phyloP scores from a whole-genome alignment of 257 asterid species.

The Solanum appendiculatum region DNA sequence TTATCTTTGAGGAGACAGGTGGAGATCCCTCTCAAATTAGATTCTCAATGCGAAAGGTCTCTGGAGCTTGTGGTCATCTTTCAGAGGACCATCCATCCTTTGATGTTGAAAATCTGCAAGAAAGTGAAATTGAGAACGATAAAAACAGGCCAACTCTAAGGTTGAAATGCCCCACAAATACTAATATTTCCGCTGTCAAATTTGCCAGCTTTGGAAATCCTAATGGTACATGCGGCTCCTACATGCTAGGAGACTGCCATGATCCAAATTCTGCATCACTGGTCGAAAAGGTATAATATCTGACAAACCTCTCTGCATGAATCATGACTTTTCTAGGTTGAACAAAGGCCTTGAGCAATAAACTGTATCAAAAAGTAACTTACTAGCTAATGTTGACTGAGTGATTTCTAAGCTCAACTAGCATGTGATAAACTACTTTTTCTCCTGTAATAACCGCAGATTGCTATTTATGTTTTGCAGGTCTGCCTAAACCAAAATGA shows the following conservation, averaged over 20 bases:
- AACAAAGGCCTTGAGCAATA: background rate
- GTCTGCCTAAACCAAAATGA: conserved; percentile 45
- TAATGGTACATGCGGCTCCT: conserved; percentile 57
- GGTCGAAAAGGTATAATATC: conserved; percentile 32
- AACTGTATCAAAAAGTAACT: background rate
- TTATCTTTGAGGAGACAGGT: conserved; percentile 82
- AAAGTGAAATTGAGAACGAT: conserved; percentile 10
- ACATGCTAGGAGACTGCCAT: conserved; percentile 40
- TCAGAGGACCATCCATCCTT: conserved; percentile 62
- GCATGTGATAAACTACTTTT: background rate
- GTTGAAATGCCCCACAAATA: conserved; percentile 42
- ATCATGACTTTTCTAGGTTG: background rate
- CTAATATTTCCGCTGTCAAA: conserved; percentile 36
- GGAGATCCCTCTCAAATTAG: conserved; percentile 67
- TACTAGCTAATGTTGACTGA: background rate
- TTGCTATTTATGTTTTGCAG: conserved; percentile 20
- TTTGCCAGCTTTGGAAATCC: conserved; percentile 77
- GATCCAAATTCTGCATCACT: conserved; percentile 36
- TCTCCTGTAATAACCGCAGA: background rate
- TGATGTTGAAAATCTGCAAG: conserved; percentile 19
- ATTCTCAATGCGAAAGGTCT: conserved; percentile 49
- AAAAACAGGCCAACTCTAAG: conserved; percentile 18
- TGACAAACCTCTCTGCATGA: background rate
- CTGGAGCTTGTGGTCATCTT: conserved; percentile 36
- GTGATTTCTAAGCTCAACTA: background rate